Conservation (phyloP, 768 basidiomycete genomes). For the Crepidotus variabilis region DNA sequence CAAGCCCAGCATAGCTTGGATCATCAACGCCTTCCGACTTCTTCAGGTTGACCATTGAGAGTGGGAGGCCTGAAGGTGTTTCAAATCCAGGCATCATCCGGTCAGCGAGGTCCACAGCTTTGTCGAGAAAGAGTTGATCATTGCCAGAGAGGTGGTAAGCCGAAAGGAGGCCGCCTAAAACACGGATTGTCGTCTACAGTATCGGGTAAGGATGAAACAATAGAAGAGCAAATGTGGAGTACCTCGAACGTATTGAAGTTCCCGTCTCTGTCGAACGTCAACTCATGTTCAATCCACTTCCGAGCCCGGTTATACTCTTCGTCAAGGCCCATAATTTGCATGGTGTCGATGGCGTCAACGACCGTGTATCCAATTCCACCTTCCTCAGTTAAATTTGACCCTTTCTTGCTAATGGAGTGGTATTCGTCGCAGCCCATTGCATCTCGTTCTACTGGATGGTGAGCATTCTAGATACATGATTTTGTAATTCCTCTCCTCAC, state of each 20-base stretch:
- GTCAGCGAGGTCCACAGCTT: conserved; percentile 80
- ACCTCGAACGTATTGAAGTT: conserved; percentile 90
- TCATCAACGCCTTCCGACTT: conserved; percentile 59
- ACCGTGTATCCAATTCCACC: conserved; percentile 92
- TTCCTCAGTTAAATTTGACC: conserved; percentile 71
- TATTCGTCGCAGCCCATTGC: conserved; percentile 95
- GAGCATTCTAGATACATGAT: background rate
- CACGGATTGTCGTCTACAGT: conserved; percentile 84
- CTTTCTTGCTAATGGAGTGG: conserved; percentile 73
- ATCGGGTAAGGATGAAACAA: background rate
- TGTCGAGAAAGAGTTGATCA: conserved; percentile 70
- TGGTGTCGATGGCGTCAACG: conserved; percentile 83
- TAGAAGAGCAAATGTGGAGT: background rate
- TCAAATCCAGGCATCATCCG: conserved; percentile 82
- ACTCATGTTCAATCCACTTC: conserved; percentile 66
- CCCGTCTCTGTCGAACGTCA: conserved; percentile 79
- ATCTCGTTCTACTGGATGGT: conserved; percentile 58
- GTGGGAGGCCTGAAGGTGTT: conserved; percentile 77
- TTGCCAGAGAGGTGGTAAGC: conserved; percentile 73
- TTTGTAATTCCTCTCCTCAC: conserved; percentile 36
- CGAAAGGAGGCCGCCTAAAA: conserved; percentile 87
- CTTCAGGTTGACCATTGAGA: conserved; percentile 72
- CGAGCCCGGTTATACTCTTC: conserved; percentile 80
- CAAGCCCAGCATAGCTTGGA: conserved; percentile 50
- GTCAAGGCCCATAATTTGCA: conserved; percentile 81